Evolutionary conservation across 192 early-diverging fungal species (phyloP).

Genomic region (Backusella mclennaniae): DNA sequence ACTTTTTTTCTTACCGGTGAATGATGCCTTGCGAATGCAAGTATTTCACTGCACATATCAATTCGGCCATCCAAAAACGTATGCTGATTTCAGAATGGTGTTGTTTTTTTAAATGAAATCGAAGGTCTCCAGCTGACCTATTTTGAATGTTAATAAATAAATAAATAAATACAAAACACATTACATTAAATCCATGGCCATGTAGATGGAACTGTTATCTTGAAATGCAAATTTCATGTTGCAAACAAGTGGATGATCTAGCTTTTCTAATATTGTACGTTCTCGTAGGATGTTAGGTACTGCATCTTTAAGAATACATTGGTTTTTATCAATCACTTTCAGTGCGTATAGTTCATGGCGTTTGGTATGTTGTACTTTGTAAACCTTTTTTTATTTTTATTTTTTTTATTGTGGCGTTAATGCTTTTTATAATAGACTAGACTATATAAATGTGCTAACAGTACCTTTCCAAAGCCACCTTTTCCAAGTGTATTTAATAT

Average conservation of each 20-base stretch:
- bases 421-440: neutral
- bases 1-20: slow-evolving; percentile 56
- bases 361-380: slow-evolving; percentile 74
- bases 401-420: neutral
- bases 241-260: slow-evolving; percentile 66
- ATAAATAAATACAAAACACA: neutral
- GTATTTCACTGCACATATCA: slow-evolving; percentile 77
- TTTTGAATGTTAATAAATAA: neutral
- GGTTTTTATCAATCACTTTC: slow-evolving; percentile 85
- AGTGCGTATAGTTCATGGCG: slow-evolving; percentile 73
- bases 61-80: slow-evolving; percentile 86
- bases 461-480: slow-evolving; percentile 89
- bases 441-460: neutral
- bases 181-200: slow-evolving; percentile 87
- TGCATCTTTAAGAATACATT: slow-evolving; percentile 84
- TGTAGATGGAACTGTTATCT: slow-evolving; percentile 85
- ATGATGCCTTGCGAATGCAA: slow-evolving; percentile 82
- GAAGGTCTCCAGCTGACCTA: slow-evolving; percentile 82
- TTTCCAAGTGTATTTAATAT: slow-evolving; percentile 77
- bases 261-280: slow-evolving; percentile 71
- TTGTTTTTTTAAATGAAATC: slow-evolving; percentile 73
- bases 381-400: slow-evolving; percentile 48
- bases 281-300: slow-evolving; percentile 83
- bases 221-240: slow-evolving; percentile 89
- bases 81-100: slow-evolving; percentile 76